Evolutionary conservation across 2,329 filamentous ascomycete genomes (phyloP), one percentile per base, ranked within the genome.

Genomic region (Penicillium thymicola): DNA sequence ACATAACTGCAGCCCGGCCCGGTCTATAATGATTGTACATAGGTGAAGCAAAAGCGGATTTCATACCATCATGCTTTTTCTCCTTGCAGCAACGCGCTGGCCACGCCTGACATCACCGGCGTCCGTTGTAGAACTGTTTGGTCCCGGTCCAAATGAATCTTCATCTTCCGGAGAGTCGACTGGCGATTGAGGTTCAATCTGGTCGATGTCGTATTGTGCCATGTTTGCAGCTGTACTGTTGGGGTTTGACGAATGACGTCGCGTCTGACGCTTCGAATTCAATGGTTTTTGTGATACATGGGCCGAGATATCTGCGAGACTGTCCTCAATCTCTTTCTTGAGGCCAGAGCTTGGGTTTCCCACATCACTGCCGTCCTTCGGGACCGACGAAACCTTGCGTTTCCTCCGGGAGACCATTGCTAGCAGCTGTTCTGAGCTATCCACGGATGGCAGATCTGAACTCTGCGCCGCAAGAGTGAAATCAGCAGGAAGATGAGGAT

Each of bases 21-120:
- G 51, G 44, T 51, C 43, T 52, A 60, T 52, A 61, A 63, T 49
- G 25, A 47, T 53, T 49, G 42, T 61, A 63, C 58, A 61, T 63
- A 59, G 47, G 55, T 21, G 32, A 30, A 57, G 27, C 18, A 13
- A 21, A 38, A 34, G 32, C n/a, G 16, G 10, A 46, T n/a, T 30
- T 66, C 48, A 76, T 45, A 76, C 58, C 70, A 76, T 73, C 73
- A 75, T 77, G 55, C 74, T 77, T 58, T 66, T 72, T 59, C 75
- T 68, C 51, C 74, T 67, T 30, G 70, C 65, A 21, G 66, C 66
- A 45, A 65, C 64, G n/a, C 73, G 68, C 42, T 72, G 69, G 11
- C 66, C 65, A n/a, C 70, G 68, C 45, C 59, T n/a, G 57, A 36
- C 49, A 1, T 36, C 38, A 27, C 28, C 16, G 3, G 6, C 23